Conservation (phyloP, 768 basidiomycete genomes). For the Dioszegia aurantiaca region DNA sequence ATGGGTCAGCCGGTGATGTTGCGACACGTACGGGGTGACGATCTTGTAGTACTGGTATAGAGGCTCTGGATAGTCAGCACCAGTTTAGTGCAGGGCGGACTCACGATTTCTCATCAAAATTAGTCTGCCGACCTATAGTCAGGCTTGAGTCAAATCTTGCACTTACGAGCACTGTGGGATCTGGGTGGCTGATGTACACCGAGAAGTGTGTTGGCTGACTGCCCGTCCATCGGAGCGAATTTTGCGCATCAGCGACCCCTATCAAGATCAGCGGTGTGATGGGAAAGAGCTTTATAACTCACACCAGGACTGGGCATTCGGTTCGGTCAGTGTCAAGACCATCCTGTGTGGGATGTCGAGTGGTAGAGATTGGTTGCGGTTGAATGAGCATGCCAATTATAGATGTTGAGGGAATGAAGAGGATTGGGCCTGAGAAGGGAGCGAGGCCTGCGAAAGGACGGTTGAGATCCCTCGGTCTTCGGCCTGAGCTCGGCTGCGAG, state of each 20-base stretch:
- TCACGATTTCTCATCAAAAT: too few relatives aligned
- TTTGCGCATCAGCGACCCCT: constrained; percentile 40
- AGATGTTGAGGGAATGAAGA: not conserved
- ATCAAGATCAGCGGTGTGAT: constrained; percentile 3
- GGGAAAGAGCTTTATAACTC: too few relatives aligned
- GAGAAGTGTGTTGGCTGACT: constrained; percentile 31
- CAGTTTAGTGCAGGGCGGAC: not conserved
- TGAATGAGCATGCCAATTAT: too few relatives aligned
- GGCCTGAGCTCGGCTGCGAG: too few relatives aligned
- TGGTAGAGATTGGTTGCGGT: too few relatives aligned
- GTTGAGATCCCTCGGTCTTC: too few relatives aligned
- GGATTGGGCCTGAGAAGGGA: not conserved
- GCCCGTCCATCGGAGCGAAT: constrained; percentile 44
- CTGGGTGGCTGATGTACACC: constrained; percentile 39
- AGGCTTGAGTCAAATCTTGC: too few relatives aligned
- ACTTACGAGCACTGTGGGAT: constrained; percentile 39
- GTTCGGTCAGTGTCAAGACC: constrained; percentile 25
- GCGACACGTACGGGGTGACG: not conserved
- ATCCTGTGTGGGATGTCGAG: too few relatives aligned
- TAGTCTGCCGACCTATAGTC: too few relatives aligned
- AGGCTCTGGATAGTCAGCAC: not conserved
- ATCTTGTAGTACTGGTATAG: not conserved
- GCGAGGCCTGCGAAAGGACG: too few relatives aligned
- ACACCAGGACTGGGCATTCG: constrained; percentile 33
- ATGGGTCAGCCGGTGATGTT: not conserved